Base-by-base conservation (phyloP, 257 asterid species). In the Nicotiana attenuata region DNA sequence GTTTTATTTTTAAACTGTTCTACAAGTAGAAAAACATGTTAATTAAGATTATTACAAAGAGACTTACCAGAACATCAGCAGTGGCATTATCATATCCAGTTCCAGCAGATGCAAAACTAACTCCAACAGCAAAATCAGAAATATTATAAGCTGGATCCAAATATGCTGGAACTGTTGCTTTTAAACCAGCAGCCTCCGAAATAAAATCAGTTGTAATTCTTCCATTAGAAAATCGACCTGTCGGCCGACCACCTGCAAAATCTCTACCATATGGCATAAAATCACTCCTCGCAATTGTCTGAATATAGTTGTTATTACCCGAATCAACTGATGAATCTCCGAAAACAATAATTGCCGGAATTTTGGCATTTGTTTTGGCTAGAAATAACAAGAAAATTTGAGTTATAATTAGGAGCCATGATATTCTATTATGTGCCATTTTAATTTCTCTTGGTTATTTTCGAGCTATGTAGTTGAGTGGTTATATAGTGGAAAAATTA, bases 261-360 rank as follows among this genome's bases (percentile, higher is more conserved):
- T 95, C 99, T 0, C 98, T 94, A 0, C 97, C 98, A 53, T 93
- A 95, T 0, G 98, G 99, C 84, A 63, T 57, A 84, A 95, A 95
- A 81, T 95, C 88, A 89, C 99, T 95, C 77, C 90, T 89, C 8
- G 90, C 94, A 7, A 90, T 82, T 4, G 98, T 93, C 24, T 89
- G 82, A 64, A 93, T 85, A 76, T 86, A 87, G 82, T 95, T 95
- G 78, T 95, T 95, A 86, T 95, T 95, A 1, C 99, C 99, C 1
- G 99, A 87, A 81, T 95, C 99, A 0, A 95, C 99, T 0, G 98
- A 87, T 1, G 99, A 95, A 88, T 95, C 99, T 0, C 98, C 99
- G 24, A 95, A 95, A 15, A 91, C 97, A 38, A 95, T 85, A 20
- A 95, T 81, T 2, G 97, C 93, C 2, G 98, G 92, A 71, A 95